These are phyloP conservation scores for Lasiosphaeria miniovina DNA, from an alignment of 495 filamentous ascomycete genomes.

Conservation along the genomic window DNA sequence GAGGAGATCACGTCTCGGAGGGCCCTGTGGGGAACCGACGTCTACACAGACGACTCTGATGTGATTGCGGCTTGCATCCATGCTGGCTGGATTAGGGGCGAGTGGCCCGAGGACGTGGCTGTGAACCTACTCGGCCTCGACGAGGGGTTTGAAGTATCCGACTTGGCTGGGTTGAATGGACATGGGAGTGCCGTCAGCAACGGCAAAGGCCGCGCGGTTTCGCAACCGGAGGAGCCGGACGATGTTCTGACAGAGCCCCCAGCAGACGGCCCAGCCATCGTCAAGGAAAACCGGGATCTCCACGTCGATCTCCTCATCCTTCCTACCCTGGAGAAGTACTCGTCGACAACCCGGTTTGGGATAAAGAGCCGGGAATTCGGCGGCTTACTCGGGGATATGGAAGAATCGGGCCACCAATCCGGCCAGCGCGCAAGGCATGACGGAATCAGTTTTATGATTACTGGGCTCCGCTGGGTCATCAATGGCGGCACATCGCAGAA, in stretches of 20 bases:
- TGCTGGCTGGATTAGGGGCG: slow-evolving; percentile 84
- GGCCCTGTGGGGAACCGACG: slow-evolving; percentile 85
- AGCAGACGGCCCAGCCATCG: slow-evolving; percentile 46
- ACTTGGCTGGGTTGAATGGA: slow-evolving; percentile 22
- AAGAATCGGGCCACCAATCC: slow-evolving; percentile 1
- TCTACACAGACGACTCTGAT: slow-evolving; percentile 97
- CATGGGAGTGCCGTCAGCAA: slow-evolving; percentile 7
- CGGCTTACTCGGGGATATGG: slow-evolving; percentile 33
- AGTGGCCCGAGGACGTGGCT: slow-evolving; percentile 74
- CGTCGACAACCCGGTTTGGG: slow-evolving; percentile 68
- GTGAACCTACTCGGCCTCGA: slow-evolving; percentile 63
- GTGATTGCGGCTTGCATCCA: slow-evolving; percentile 91
- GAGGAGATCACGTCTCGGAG: slow-evolving; percentile 77
- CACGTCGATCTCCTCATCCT: slow-evolving; percentile 83
- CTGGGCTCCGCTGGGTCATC: slow-evolving; percentile 70
- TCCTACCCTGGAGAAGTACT: slow-evolving; percentile 72
- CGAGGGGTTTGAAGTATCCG: slow-evolving; percentile 30
- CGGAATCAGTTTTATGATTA: slow-evolving; percentile 84
- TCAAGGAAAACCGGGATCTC: slow-evolving; percentile 65
- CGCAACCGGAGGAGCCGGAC: slow-evolving; percentile 10
- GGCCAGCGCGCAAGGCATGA: slow-evolving; percentile 57
- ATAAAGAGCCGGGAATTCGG: slow-evolving; percentile 76
- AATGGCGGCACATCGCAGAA: slow-evolving; percentile 67
- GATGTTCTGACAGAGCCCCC: slow-evolving; percentile 41
- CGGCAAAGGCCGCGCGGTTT: not conserved